A percentile compares a stretch with the other conserved stretches of the same genome.
These are phyloP conservation scores for Claviceps pusilla DNA, from an alignment of 2,329 filamentous ascomycete species.

Conservation along the genomic window DNA sequence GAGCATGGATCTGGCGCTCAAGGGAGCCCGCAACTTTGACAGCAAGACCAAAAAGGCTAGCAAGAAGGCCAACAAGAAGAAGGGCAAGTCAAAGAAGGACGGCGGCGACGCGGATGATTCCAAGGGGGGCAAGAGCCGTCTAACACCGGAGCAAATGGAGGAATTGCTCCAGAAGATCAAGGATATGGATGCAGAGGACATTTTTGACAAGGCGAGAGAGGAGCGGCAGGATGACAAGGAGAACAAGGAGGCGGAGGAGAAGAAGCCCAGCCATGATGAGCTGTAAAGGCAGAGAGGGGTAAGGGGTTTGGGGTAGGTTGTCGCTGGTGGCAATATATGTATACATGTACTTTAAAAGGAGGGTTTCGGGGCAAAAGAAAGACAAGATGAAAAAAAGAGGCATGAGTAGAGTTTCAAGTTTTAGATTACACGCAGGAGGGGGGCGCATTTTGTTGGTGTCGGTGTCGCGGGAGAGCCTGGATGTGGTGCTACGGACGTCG, in stretches of 20 bases:
- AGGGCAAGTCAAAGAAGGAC: conserved; percentile 21
- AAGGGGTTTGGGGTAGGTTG: neutral
- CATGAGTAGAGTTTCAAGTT: conserved; percentile 2
- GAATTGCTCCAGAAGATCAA: conserved; percentile 28
- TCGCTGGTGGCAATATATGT: conserved; percentile 1
- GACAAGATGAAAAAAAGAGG: neutral
- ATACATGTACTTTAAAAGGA: neutral
- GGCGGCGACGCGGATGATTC: conserved; percentile 23
- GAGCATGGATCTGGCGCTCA: conserved; percentile 55
- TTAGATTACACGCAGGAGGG: neutral
- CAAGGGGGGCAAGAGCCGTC: conserved; percentile 23
- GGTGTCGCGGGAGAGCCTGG: no score
- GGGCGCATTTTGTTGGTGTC: no score
- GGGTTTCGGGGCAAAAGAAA: neutral
- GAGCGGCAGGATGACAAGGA: conserved; percentile 10
- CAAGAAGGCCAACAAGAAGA: conserved; percentile 20
- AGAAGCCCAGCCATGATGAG: conserved; percentile 20
- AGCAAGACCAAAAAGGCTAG: conserved; percentile 26
- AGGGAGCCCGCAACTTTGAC: conserved; percentile 39
- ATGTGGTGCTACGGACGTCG: no score
- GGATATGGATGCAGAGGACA: conserved; percentile 16
- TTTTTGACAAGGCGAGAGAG: conserved; percentile 9
- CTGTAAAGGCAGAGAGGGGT: conserved; percentile 15
- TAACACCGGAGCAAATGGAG: conserved; percentile 21
- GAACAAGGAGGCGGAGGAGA: conserved; percentile 4